Base-by-base conservation (phyloP, 176 grass and related monocot genomes). In the Juncus effusus region DNA sequence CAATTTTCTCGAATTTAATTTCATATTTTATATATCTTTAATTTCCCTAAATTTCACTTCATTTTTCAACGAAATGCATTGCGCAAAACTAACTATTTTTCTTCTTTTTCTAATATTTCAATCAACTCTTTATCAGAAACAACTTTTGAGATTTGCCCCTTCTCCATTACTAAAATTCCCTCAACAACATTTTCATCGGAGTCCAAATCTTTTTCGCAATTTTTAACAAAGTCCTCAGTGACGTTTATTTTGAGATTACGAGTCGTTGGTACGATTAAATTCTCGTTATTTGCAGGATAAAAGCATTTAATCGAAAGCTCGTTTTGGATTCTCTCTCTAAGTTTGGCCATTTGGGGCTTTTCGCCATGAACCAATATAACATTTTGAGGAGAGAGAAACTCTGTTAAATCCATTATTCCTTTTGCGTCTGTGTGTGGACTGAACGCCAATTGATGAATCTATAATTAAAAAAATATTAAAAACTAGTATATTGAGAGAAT, bases 341-440 rank as follows among this genome's bases (percentile, higher is more conserved):
- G 76, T 10, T 60, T 81, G 69, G 85, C 85, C 93, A 97, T 97
- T 59, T 89, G 84, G 51, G 93, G 88, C 67, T 84, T 97, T 80
- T 97, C 93, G 10, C 93, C 93, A 47, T 97, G 93, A 50, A 92
- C 93, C 51, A 96, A 80, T 74, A 97, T 82, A 65, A 92, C 88
- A 80, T 97, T 82, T 12, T 77, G 79, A 10, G 88, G 93, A 13
- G 85, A 89, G 47, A 97, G 85, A 79, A 85, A 97, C 44, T 89
- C 84, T 4, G 72, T 67, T 56, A 96, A 76, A 72, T 96, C 91
- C 91, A 96, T 96, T 66, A 96, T 96, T 60, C 91, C 91, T 80
- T 96, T 96, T 49, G 90, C 76, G 72, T 95, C 90, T 7, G 90
- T 89, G 65, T 95, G 90, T 45, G 90, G 85, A 53, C 90, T 95